Conservation (phyloP, 306 rosid species). For the Citrullus colocynthis region DNA sequence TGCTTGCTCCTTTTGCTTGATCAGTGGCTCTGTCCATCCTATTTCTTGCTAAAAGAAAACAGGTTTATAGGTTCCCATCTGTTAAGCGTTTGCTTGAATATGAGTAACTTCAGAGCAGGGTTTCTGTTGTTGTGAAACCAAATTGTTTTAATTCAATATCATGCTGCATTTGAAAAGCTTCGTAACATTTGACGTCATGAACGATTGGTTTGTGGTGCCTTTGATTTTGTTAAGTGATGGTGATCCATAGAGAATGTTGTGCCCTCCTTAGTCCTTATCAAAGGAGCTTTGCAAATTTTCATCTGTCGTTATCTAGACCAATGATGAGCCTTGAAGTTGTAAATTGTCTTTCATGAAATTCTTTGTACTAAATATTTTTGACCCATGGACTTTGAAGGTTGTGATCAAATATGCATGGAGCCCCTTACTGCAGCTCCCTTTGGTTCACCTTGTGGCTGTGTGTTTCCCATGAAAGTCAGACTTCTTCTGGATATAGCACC, state of each 20-base stretch:
- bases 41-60: neutral
- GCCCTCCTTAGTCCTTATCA: neutral
- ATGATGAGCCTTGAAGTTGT: neutral
- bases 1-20: neutral
- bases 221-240: neutral
- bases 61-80: neutral
- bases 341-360: neutral
- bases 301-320: neutral
- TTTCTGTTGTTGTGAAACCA: neutral
- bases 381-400: constrained; percentile 34
- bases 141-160: neutral
- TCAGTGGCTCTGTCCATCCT: neutral
- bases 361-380: constrained; percentile 14
- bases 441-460: constrained; percentile 97
- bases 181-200: neutral
- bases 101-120: neutral
- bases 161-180: neutral
- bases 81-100: neutral
- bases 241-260: neutral
- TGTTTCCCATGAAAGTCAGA: constrained; percentile 79
- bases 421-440: constrained; percentile 73
- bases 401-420: constrained; percentile 67
- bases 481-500: constrained; percentile 70
- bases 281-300: neutral
- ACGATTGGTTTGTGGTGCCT: neutral